These are phyloP conservation scores for Papiliotrema fonsecae DNA, from an alignment of 1,284 basidiomycete species.

Conservation along the genomic window DNA sequence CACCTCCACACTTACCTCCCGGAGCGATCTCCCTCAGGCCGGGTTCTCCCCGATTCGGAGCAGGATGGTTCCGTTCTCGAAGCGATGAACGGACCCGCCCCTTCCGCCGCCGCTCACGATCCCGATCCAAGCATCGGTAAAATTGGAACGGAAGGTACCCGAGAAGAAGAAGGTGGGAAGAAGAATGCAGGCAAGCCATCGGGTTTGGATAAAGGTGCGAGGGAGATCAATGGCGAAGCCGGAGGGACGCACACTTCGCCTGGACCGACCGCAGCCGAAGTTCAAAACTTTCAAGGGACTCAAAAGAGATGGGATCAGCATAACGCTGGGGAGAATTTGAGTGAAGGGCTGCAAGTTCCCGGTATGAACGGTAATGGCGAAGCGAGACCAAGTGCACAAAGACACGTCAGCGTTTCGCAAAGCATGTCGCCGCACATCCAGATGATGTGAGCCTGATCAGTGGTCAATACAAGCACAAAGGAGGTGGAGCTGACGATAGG, in stretches of 20 bases:
- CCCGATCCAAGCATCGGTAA: slow-evolving; percentile 8
- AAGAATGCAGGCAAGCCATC: slow-evolving; percentile 28
- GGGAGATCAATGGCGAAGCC: slow-evolving; percentile 32
- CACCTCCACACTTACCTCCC: slow-evolving; percentile 33
- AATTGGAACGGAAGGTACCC: slow-evolving; percentile 20
- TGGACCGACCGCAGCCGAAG: slow-evolving; percentile 27
- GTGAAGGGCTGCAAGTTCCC: slow-evolving; percentile 5
- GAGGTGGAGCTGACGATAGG: slow-evolving; percentile 17
- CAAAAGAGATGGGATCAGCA: slow-evolving; percentile 7
- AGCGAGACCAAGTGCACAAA: slow-evolving; percentile 13
- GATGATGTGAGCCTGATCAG: slow-evolving; percentile 40
- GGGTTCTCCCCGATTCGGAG: slow-evolving; percentile 6
- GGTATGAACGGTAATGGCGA: slow-evolving; percentile 6
- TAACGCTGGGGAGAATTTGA: neutral
- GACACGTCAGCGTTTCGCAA: slow-evolving; percentile 29
- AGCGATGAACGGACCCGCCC: slow-evolving; percentile 27
- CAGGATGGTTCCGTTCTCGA: slow-evolving; percentile 18
- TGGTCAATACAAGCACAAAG: too few relatives aligned
- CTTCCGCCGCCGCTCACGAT: slow-evolving; percentile 3
- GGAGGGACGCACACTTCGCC: slow-evolving; percentile 31
- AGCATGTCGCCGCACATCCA: slow-evolving; percentile 49
- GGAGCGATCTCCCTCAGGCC: neutral
- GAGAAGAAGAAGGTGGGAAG: slow-evolving; percentile 32
- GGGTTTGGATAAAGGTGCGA: slow-evolving; percentile 31
- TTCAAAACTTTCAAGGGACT: slow-evolving; percentile 10